A percentile compares a stretch with the other conserved stretches of the same genome.
These are phyloP conservation scores for Aspergillus pseudoglaucus DNA, from an alignment of 2,329 filamentous ascomycete genomes.

Conservation along the genomic window DNA sequence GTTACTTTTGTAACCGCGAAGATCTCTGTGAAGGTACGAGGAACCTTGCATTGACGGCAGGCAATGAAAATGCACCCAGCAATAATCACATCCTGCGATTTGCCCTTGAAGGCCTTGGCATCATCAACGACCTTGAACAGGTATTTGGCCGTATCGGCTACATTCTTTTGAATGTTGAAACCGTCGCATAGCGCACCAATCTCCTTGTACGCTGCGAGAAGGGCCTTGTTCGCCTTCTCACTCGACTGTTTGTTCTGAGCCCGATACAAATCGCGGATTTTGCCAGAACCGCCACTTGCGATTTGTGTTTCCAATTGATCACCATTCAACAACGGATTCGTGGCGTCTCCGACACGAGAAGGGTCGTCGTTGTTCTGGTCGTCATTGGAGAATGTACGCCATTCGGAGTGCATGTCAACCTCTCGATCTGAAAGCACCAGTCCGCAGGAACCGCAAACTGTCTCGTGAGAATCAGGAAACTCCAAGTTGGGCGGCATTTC, in stretches of 20 bases:
- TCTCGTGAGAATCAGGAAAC: conserved; percentile 88
- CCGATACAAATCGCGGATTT: conserved; percentile 69
- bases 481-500: conserved; percentile 86
- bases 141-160: conserved; percentile 85
- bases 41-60: conserved; percentile 79
- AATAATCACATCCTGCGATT: conserved; percentile 87
- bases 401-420: conserved; percentile 94
- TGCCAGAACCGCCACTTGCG: conserved; percentile 68
- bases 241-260: conserved; percentile 74
- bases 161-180: conserved; percentile 71
- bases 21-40: conserved; percentile 90
- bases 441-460: conserved; percentile 87
- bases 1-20: conserved; percentile 86
- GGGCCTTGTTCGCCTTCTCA: conserved; percentile 75
- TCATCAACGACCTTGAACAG: conserved; percentile 94
- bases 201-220: conserved; percentile 78
- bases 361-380: conserved; percentile 95
- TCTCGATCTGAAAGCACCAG: conserved; percentile 84
- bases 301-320: conserved; percentile 85
- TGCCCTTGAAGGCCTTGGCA: conserved; percentile 88
- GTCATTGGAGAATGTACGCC: conserved; percentile 98
- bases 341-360: conserved; percentile 92
- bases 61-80: conserved; percentile 97
- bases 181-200: conserved; percentile 83
- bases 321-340: conserved; percentile 82